phyloP scores from a whole-genome alignment of 108 stramenopile genomes.

The Nannochloropsis salina region DNA sequence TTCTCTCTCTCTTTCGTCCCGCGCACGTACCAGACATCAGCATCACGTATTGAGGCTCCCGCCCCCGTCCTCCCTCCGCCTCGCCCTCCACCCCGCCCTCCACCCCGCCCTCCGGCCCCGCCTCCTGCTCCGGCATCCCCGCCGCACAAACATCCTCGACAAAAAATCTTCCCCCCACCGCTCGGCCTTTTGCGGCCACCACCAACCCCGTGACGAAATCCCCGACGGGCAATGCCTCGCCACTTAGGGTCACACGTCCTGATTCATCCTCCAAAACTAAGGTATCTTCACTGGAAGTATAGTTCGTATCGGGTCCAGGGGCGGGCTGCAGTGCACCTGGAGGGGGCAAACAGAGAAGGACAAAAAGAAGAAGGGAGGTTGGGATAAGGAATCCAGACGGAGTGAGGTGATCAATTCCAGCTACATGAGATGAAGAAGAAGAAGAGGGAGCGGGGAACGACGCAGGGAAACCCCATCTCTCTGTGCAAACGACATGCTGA shows the following conservation, averaged over 20 bases:
- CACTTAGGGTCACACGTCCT: constrained; percentile 31
- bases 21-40: constrained; percentile 6
- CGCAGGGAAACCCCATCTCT: too few relatives aligned
- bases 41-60: constrained; percentile 13
- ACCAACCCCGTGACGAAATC: constrained; percentile 42
- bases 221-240: constrained; percentile 31
- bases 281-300: constrained; percentile 46
- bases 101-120: background rate
- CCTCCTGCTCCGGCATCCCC: constrained; percentile 36
- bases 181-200: constrained; percentile 42
- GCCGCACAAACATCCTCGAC: constrained; percentile 46
- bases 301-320: constrained; percentile 35
- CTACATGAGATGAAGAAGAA: too few relatives aligned
- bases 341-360: background rate
- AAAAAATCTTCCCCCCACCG: constrained; percentile 35
- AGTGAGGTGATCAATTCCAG: too few relatives aligned
- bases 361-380: background rate
- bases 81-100: background rate
- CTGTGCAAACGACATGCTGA: too few relatives aligned
- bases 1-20: too few relatives aligned
- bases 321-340: background rate
- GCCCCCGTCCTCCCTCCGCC: background rate
- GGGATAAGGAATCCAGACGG: background rate
- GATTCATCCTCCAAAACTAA: constrained; percentile 48
- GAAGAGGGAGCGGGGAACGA: too few relatives aligned